Base-by-base conservation (phyloP, 2,329 filamentous ascomycete genomes). In the Talaromyces funiculosus region DNA sequence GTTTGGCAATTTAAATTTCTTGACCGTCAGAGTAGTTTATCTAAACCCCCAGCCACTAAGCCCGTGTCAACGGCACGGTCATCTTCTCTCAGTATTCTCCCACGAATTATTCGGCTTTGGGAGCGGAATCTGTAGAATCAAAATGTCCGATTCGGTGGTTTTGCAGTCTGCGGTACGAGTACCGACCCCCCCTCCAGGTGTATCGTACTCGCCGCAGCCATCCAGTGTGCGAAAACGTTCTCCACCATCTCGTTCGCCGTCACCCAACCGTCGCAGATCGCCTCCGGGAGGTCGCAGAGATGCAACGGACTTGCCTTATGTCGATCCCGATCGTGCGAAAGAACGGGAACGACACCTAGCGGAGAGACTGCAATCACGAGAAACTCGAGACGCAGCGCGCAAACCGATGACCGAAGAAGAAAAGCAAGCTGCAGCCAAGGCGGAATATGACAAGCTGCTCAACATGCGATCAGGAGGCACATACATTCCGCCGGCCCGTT, bases 401-500 rank as follows among this genome's bases (percentile, higher is more conserved):
- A 84, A 84, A 67, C 80, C 81, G n/a, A 74, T 83, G 51, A 84
- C 82, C 3, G 91, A 90, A 68, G 91, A 91, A 73, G 87, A 92
- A 75, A 96, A 95, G 76, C 90, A 93, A 76, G 90, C 87, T 24
- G 87, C 87, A 42, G 90, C 91, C 45, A 95, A 96, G 78, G 90
- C 92, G 65, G 92, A 97, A 80, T 95, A 96, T 77, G 88, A 95
- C 77, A 93, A 93, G 77, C 84, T 97, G 63, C 80, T 96, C 67
- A 94, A 85, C 66, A 93, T 96, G 85, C 89, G 94, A 66, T 96
- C 92, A 53, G 94, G 94, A 65, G 94, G 94, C 67, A 96, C 92
- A 24, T 99, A 99, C 73, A 96, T 99, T 63, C 94, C 94, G 20
- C 94, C 94, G 0, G 93, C 93, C 57, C 85, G 91, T 67, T 81